Percentiles rank a stretch among this genome's conserved stretches.
phyloP scores from a whole-genome alignment of 2,329 filamentous ascomycete genomes.

The Xylariaceae sp. region DNA sequence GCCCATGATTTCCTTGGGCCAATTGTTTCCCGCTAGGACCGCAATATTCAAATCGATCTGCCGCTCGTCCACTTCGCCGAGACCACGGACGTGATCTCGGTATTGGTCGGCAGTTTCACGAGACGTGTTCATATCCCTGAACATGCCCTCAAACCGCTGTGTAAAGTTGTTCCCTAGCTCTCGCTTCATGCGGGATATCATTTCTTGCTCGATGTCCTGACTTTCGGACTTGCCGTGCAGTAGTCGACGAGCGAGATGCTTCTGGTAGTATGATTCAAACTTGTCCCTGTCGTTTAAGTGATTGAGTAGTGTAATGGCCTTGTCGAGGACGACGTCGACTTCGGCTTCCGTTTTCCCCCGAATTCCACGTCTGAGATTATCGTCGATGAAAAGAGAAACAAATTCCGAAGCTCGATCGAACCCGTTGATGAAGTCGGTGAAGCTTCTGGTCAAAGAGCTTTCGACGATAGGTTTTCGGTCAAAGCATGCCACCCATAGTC shows the following conservation, averaged over 20 bases:
- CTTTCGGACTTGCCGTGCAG: constrained; percentile 86
- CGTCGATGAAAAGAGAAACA: constrained; percentile 93
- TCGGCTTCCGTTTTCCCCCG: constrained; percentile 88
- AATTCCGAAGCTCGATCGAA: constrained; percentile 83
- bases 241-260: constrained; percentile 82
- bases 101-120: constrained; percentile 76
- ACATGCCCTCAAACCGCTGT: constrained; percentile 90
- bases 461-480: constrained; percentile 69
- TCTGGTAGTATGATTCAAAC: constrained; percentile 97
- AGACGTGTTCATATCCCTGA: constrained; percentile 89
- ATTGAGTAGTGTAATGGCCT: constrained; percentile 79
- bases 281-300: constrained; percentile 90
- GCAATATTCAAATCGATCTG: constrained; percentile 76
- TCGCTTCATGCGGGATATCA: constrained; percentile 95
- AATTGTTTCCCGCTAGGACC: constrained; percentile 88
- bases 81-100: constrained; percentile 56
- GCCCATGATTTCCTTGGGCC: constrained; percentile 87
- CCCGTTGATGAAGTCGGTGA: constrained; percentile 89
- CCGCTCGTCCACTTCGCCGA: constrained; percentile 49
- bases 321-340: constrained; percentile 77
- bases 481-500: constrained; percentile 69
- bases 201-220: constrained; percentile 87
- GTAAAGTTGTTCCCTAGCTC: constrained; percentile 95
- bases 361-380: constrained; percentile 89
- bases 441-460: constrained; percentile 77